Percentiles rank a stretch among this genome's conserved stretches.
phyloP scores from a whole-genome alignment of 306 rosid genomes.

The Rosa lucieae region DNA sequence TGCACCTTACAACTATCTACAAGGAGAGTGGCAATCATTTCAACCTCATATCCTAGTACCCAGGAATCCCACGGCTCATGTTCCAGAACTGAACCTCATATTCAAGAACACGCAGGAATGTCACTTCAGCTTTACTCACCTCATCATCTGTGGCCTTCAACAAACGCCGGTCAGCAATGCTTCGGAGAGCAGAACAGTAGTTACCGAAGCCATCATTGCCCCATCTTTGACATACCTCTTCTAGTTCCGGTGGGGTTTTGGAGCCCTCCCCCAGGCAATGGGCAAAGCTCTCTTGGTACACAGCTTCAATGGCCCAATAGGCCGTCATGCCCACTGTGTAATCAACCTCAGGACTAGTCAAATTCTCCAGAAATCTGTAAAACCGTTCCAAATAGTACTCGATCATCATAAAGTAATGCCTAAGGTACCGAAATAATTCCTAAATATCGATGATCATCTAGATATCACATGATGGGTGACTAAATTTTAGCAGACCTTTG shows the following conservation, averaged over 20 bases:
- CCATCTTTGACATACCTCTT: conserved; percentile 78
- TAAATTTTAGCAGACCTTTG: neutral
- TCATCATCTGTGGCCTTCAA: conserved; percentile 46
- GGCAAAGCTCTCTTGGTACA: conserved; percentile 86
- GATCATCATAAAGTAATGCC: neutral
- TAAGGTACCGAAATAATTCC: neutral
- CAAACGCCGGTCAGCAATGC: conserved; percentile 47
- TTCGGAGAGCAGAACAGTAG: conserved; percentile 57
- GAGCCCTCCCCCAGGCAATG: conserved; percentile 66
- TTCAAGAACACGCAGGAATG: conserved; percentile 52
- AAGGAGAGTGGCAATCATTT: neutral
- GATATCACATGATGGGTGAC: neutral
- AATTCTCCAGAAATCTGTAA: conserved; percentile 69
- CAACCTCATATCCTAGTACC: conserved; percentile 1
- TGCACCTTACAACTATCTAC: neutral
- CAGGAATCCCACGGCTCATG: conserved; percentile 50
- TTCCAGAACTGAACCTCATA: conserved; percentile 83
- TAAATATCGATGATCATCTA: neutral
- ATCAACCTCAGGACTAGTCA: conserved; percentile 56
- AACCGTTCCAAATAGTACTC: neutral
- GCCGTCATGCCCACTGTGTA: conserved; percentile 65
- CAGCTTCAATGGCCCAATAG: conserved; percentile 77
- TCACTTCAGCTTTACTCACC: conserved; percentile 49
- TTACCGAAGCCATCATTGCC: conserved; percentile 67
- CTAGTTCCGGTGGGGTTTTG: conserved; percentile 53